Evolutionary conservation across 2,329 filamentous ascomycete genomes (phyloP).

Genomic region (Cercospora berteroae): DNA sequence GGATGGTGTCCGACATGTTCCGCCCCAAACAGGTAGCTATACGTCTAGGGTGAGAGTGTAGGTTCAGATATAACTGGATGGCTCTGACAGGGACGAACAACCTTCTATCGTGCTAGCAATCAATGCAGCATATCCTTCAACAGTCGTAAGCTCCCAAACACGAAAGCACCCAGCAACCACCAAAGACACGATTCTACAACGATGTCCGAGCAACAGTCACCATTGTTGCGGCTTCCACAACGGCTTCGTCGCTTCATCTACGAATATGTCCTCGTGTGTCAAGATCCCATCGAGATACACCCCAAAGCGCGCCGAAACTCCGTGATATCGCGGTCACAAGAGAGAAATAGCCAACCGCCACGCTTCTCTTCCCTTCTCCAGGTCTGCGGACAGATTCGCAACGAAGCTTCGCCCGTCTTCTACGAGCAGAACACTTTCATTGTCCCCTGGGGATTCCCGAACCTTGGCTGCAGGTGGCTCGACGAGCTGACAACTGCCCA

Average conservation of each 20-base stretch:
- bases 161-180: neutral
- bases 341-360: neutral
- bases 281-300: slow-evolving; percentile 20
- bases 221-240: slow-evolving; percentile 11
- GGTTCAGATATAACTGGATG: neutral
- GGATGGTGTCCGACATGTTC: slow-evolving; percentile 5
- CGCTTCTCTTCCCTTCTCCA: slow-evolving; percentile 18
- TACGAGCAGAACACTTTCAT: slow-evolving; percentile 19
- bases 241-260: slow-evolving; percentile 19
- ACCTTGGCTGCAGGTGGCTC: slow-evolving; percentile 20
- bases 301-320: slow-evolving; percentile 13
- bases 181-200: neutral
- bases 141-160: neutral
- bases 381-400: slow-evolving; percentile 17
- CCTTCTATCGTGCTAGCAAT: neutral
- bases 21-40: neutral
- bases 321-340: slow-evolving; percentile 6
- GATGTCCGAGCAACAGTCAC: slow-evolving; percentile 3
- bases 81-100: neutral
- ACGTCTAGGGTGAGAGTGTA: neutral
- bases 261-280: slow-evolving; percentile 14
- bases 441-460: slow-evolving; percentile 21
- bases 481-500: slow-evolving; percentile 17
- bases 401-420: slow-evolving; percentile 19
- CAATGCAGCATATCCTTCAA: neutral